Percentiles rank a stretch among this genome's conserved stretches.
Evolutionary conservation across 768 basidiomycete genomes (phyloP).

Genomic region (Saitozyma sp.): DNA sequence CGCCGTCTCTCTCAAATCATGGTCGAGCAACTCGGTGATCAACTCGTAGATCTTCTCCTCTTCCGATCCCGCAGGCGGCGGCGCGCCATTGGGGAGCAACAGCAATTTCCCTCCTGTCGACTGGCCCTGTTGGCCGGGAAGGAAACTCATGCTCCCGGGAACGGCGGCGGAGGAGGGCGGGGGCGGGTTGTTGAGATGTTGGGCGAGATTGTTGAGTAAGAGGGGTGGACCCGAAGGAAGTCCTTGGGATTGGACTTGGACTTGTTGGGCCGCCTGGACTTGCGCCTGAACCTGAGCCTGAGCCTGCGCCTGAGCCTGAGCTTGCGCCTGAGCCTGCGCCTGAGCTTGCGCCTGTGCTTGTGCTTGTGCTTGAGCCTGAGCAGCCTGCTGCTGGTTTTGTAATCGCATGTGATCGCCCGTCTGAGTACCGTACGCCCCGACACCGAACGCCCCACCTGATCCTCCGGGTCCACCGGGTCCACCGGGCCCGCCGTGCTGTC

Average conservation of each 20-base stretch:
- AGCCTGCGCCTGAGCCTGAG: neutral
- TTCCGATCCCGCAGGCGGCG: conserved; percentile 54
- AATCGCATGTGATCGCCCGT: neutral
- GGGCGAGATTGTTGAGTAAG: conserved; percentile 43
- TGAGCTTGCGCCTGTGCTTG: neutral
- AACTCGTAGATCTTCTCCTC: conserved; percentile 85
- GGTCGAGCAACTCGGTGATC: conserved; percentile 60
- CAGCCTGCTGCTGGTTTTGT: neutral
- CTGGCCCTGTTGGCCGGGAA: conserved; percentile 4
- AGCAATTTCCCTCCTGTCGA: conserved; percentile 39
- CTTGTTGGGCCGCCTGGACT: conserved; percentile 2
- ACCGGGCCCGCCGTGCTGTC: neutral
- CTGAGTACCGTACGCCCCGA: neutral
- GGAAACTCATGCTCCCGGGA: neutral
- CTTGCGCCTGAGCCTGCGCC: neutral
- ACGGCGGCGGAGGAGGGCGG: conserved; percentile 19
- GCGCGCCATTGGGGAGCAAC: conserved; percentile 44
- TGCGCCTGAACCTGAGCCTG: conserved; percentile 3
- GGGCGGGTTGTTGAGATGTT: conserved; percentile 52
- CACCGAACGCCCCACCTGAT: too few relatives aligned
- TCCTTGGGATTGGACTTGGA: conserved; percentile 4
- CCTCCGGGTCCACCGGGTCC: too few relatives aligned
- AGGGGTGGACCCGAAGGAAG: conserved; percentile 17
- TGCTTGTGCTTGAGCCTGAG: neutral
- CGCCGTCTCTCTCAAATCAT: conserved; percentile 77